A percentile compares a stretch with the other conserved stretches of the same genome.
Evolutionary conservation across 2,329 filamentous ascomycete species (phyloP).

Genomic region (Penicillium sp.): DNA sequence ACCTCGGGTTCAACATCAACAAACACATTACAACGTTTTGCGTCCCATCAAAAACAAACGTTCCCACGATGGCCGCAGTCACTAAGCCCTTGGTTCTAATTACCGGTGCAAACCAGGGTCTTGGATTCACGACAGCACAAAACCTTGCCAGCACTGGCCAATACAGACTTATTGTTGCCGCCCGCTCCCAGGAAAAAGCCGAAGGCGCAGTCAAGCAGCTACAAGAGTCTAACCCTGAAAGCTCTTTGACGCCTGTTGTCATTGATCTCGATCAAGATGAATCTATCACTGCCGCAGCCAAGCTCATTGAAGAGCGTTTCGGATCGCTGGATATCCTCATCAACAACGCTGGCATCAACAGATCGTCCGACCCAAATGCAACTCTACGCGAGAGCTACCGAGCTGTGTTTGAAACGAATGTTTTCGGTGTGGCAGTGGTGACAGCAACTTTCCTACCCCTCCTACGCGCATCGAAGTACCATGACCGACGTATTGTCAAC

Average conservation of each 20-base stretch:
- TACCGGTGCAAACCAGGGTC: not conserved
- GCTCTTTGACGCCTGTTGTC: not conserved
- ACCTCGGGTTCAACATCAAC: no score
- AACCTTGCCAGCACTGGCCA: not conserved
- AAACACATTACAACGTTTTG: no score
- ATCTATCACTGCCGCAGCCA: not conserved
- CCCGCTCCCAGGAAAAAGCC: not conserved
- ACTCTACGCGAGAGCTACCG: not conserved
- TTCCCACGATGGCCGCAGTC: not conserved
- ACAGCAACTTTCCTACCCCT: conserved; percentile 4
- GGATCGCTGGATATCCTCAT: not conserved
- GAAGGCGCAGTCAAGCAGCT: not conserved
- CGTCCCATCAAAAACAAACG: not conserved
- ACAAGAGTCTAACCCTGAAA: not conserved
- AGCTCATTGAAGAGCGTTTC: not conserved
- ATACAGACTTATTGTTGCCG: not conserved
- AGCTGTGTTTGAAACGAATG: not conserved
- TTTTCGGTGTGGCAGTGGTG: not conserved
- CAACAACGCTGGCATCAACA: not conserved
- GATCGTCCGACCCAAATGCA: not conserved
- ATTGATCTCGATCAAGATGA: not conserved
- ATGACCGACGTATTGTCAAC: conserved; percentile 13
- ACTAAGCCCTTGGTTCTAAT: not conserved
- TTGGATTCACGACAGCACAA: not conserved
- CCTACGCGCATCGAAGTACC: conserved; percentile 7